Percentiles rank a stretch among this genome's conserved stretches.
Evolutionary conservation across 306 rosid species (phyloP).

Genomic region (Malus domestica): ASM211411v1 NC_041800.1:29282733-29283232

Average conservation of each 20-base stretch:
- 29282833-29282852: neutral
- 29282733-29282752: constrained; percentile 50
- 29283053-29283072: neutral
- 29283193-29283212: constrained; percentile 1
- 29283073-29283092: constrained; percentile 9
- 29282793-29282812: constrained; percentile 28
- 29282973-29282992: neutral
- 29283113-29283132: constrained; percentile 1
- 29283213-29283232: too few species aligned
- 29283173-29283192: constrained; percentile 14
- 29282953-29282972: constrained; percentile 38
- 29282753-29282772: constrained; percentile 80
- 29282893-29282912: constrained; percentile 38
- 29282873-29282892: constrained; percentile 42
- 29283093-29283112: constrained; percentile 8
- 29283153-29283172: constrained; percentile 11
- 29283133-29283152: constrained; percentile 1
- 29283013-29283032: neutral
- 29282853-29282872: neutral
- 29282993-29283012: neutral
- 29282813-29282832: constrained; percentile 1
- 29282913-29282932: constrained; percentile 32
- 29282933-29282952: constrained; percentile 19
- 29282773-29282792: constrained; percentile 52
- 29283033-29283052: neutral